Base-by-base conservation (phyloP, 257 asterid genomes). In the Plectranthus barbatus region DNA sequence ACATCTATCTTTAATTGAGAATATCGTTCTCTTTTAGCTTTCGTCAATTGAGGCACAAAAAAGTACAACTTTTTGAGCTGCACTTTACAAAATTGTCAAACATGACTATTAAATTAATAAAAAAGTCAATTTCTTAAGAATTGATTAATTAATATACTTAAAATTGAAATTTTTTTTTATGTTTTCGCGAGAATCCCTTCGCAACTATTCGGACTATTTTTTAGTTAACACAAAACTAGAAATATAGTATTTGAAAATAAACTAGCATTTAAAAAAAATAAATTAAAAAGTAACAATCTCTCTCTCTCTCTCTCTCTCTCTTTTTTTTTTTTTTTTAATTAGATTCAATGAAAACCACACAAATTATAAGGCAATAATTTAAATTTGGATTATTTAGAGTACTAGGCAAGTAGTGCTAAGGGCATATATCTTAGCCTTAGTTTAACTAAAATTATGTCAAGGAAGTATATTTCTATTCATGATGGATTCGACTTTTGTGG, bases 381-480 rank as follows among this genome's bases (percentile, higher is more conserved):
- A 18, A 15, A 47, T 12, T 18, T 20, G 40, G 47, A 3, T 37
- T 23, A 59, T 45, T 56, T 36, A 45, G 23, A 49, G 1, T 37
- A 47, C 9, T 48, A 23, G 57, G 42, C 14, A 75, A 66, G 31
- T 81, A 84, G 86, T 86, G 88, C 79, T 68, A 62, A 53, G 68
- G 56, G 81, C 83, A 87, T 77, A 77, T 51, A 62, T 67, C 31
- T 66, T 70, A 65, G 68, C 24, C 70, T 65, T 66, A 36, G 41
- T 15, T 59, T 65, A 70, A 56, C 64, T 73, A 17, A 63, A 47
- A 60, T 29, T 3, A 51, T 29, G 14, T 54, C 26, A 61, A 12
- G 21, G 51, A 42, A 68, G 36, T 46, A 18, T 49, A 63, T 71
- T 60, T 64, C 26, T 39, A 70, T 34, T 63, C 66, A 47, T 54